Conservation (phyloP, 768 basidiomycete genomes). For the Suillus bovinus region DNA sequence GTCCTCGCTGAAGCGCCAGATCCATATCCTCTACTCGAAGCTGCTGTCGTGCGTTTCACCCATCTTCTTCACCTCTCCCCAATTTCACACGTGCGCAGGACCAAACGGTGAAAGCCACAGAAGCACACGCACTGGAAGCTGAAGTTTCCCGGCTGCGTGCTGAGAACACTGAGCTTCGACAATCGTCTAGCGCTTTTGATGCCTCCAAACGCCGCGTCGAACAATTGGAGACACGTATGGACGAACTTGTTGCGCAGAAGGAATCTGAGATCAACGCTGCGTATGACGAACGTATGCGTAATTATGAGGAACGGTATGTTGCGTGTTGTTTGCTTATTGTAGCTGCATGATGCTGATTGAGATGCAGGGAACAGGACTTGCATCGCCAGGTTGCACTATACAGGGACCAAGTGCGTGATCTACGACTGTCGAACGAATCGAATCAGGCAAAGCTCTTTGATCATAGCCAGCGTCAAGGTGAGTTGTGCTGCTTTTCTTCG, state of each 20-base stretch:
- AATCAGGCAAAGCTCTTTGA: slow-evolving; percentile 92
- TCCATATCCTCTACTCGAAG: no score
- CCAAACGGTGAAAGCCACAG: no score
- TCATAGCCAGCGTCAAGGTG: slow-evolving; percentile 89
- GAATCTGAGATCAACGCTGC: slow-evolving; percentile 97
- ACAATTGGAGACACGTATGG: no score
- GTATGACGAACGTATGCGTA: slow-evolving; percentile 93
- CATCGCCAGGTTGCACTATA: slow-evolving; percentile 89
- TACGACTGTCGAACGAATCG: slow-evolving; percentile 88
- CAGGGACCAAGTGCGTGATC: slow-evolving; percentile 85
- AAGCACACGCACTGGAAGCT: no score
- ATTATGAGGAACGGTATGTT: slow-evolving; percentile 90
- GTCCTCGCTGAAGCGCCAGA: no score
- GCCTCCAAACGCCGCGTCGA: no score
- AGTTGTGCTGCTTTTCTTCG: slow-evolving; percentile 5
- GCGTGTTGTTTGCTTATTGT: background rate
- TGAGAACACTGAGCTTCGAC: no score
- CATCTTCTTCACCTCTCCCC: no score
- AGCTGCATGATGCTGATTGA: background rate
- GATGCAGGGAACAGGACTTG: slow-evolving; percentile 84
- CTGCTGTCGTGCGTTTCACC: no score
- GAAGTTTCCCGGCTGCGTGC: no score
- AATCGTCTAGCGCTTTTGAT: no score
- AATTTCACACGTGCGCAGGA: no score
- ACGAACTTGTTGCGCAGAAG: slow-evolving; percentile 81